Percentiles rank a stretch among this genome's conserved stretches.
These are phyloP conservation scores for Canna indica DNA, from an alignment of 176 grass and related monocot species.

Conservation along the genomic window DNA sequence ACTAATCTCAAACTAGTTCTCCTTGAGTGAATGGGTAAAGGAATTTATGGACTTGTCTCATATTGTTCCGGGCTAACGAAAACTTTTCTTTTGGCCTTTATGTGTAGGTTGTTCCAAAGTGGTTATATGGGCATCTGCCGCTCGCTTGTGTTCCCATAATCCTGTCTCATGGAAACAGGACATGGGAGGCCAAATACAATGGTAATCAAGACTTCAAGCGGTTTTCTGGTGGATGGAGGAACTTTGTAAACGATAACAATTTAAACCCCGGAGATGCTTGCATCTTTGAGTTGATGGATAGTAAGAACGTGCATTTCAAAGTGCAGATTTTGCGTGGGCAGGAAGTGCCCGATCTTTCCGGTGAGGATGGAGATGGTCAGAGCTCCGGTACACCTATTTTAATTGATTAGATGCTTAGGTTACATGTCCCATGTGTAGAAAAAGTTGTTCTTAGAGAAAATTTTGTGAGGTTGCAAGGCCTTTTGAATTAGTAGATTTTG, in stretches of 20 bases:
- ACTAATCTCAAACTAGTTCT: no score
- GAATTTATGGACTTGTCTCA: no score
- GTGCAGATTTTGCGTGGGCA: conserved; percentile 38
- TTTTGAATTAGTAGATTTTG: no score
- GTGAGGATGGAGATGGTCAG: conserved; percentile 24
- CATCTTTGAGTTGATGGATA: conserved; percentile 36
- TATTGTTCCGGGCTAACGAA: no score
- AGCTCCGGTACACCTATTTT: conserved; percentile 29
- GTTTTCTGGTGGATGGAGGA: conserved; percentile 27
- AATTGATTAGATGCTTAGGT: conserved; percentile 31
- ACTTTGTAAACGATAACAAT: conserved; percentile 29
- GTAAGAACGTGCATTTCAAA: conserved; percentile 23
- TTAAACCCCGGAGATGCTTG: conserved; percentile 34
- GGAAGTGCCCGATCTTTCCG: conserved; percentile 19
- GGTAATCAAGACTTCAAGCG: conserved; percentile 9
- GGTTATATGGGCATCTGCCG: conserved; percentile 26
- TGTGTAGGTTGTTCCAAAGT: conserved; percentile 28
- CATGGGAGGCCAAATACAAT: conserved; percentile 36
- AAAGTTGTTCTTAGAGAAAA: no score
- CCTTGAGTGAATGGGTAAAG: no score
- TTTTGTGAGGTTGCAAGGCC: no score
- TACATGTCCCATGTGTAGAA: neutral
- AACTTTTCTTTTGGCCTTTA: neutral
- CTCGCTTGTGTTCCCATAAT: neutral
- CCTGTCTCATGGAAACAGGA: conserved; percentile 10